A percentile compares a stretch with the other conserved stretches of the same genome.
These are phyloP conservation scores for Magnaporthales sp. DNA, from an alignment of 2,329 filamentous ascomycete genomes.

Conservation along the genomic window DNA sequence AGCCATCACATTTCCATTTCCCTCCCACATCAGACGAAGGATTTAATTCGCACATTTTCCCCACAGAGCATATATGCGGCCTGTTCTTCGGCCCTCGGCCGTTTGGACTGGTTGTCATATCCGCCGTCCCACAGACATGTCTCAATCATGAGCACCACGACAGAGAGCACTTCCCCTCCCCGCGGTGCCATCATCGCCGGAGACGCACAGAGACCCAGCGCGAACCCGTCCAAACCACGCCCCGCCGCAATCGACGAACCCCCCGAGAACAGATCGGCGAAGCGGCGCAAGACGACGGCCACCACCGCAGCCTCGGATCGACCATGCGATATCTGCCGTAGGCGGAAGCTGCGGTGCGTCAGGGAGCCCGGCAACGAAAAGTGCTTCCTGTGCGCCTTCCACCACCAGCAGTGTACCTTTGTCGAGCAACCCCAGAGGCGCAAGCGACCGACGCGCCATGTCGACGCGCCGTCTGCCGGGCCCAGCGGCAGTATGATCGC, in stretches of 20 bases:
- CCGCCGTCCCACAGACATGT: neutral
- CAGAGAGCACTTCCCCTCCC: neutral
- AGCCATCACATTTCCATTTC: neutral
- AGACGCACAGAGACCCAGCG: neutral
- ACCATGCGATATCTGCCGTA: constrained; percentile 56
- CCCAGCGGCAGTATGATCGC: neutral
- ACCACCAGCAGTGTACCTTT: constrained; percentile 60
- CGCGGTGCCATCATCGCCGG: neutral
- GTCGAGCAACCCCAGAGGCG: constrained; percentile 49
- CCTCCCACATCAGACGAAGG: neutral
- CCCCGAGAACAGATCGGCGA: neutral
- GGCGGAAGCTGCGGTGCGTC: constrained; percentile 58
- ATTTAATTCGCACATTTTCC: neutral
- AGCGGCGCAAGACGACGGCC: neutral
- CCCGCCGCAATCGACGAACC: neutral
- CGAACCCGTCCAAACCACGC: neutral
- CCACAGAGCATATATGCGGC: neutral
- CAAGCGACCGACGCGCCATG: constrained; percentile 33
- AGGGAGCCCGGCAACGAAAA: constrained; percentile 48
- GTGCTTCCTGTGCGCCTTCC: constrained; percentile 58
- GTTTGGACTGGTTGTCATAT: neutral
- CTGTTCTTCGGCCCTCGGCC: neutral
- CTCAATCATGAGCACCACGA: neutral
- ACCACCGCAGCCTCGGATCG: constrained; percentile 17
- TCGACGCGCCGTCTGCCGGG: constrained; percentile 10